Conservation (phyloP, 495 filamentous ascomycete genomes). For the Ascodesmis nigricans region DNA sequence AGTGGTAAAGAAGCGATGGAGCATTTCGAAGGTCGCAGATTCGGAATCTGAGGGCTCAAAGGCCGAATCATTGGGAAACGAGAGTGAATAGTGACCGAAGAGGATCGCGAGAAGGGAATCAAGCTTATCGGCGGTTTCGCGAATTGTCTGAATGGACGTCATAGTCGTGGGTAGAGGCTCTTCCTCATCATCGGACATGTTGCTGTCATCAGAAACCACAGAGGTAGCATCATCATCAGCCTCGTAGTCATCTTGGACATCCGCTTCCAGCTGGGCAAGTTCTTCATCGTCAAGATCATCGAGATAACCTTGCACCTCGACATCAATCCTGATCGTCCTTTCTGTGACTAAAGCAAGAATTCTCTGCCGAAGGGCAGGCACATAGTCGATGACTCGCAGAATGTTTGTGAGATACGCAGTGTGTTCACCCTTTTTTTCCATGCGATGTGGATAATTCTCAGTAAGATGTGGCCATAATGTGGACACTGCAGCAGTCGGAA, state of each 20-base stretch:
- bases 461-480: conserved; percentile 42
- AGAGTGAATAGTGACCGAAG: conserved; percentile 55
- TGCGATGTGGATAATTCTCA: conserved; percentile 48
- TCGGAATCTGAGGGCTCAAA: conserved; percentile 24
- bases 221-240: conserved; percentile 31
- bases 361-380: conserved; percentile 57
- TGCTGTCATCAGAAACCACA: no score
- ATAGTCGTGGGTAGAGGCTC: conserved; percentile 31
- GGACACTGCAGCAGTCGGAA: conserved; percentile 49
- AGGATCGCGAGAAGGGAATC: conserved; percentile 78
- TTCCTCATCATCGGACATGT: conserved; percentile 37
- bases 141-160: conserved; percentile 32
- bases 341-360: conserved; percentile 68
- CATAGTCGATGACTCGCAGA: conserved; percentile 47
- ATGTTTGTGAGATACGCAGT: conserved; percentile 61
- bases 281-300: conserved; percentile 61
- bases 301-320: conserved; percentile 80
- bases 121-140: conserved; percentile 68
- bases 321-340: conserved; percentile 72
- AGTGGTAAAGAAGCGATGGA: conserved; percentile 60
- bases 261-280: conserved; percentile 29
- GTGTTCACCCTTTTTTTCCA: conserved; percentile 48
- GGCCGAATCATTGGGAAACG: conserved; percentile 33
- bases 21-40: conserved; percentile 37
- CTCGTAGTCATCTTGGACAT: conserved; percentile 18